Percentiles rank a stretch among this genome's conserved stretches.
phyloP scores from a whole-genome alignment of 306 rosid species.

The Ammopiptanthus mongolicus region DNA sequence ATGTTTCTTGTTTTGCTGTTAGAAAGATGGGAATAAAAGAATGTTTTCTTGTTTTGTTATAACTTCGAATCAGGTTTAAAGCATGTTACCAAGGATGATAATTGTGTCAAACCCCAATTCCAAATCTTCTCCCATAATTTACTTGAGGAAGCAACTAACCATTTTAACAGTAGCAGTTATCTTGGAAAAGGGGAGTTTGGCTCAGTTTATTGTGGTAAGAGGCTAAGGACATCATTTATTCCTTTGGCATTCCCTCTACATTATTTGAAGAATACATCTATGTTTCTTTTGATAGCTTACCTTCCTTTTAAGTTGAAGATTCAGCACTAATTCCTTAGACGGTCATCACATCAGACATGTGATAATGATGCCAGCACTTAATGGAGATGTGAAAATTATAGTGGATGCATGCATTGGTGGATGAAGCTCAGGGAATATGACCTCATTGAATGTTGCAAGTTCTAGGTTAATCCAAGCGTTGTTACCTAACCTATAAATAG shows the following conservation, averaged over 20 bases:
- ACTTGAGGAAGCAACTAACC: constrained; percentile 29
- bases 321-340: not conserved
- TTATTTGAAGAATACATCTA: not conserved
- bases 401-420: too few species aligned
- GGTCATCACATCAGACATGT: not conserved
- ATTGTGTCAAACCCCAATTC: not conserved
- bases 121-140: not conserved
- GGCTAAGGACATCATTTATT: not conserved
- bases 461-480: not conserved
- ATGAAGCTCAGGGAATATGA: too few species aligned
- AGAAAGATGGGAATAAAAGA: not conserved
- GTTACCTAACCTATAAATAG: not conserved
- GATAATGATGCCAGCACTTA: not conserved
- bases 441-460: not conserved
- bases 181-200: constrained; percentile 58
- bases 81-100: not conserved
- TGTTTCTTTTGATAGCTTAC: not conserved
- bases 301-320: not conserved
- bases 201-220: constrained; percentile 44
- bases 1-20: not conserved
- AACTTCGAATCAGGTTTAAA: not conserved
- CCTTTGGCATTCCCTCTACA: not conserved
- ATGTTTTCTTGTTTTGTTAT: not conserved
- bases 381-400: not conserved
- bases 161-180: constrained; percentile 4